These are phyloP conservation scores for Globisporangium spinosum DNA, from an alignment of 352 stramenopile genomes.

Conservation along the genomic window DNA sequence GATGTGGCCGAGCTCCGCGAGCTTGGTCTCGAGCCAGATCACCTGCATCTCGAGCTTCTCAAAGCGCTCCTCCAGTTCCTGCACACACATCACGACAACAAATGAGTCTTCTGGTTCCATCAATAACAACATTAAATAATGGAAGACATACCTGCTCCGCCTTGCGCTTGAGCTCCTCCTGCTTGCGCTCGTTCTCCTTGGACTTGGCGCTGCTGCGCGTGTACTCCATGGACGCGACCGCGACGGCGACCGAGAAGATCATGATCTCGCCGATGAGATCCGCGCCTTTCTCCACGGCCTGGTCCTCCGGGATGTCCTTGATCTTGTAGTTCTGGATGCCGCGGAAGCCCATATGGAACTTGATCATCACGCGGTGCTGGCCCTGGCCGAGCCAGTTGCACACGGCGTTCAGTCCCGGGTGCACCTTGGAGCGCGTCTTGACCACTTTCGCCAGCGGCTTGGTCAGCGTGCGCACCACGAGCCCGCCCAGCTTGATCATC, in stretches of 20 bases:
- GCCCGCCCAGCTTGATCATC: slow-evolving; percentile 81
- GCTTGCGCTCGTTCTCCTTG: slow-evolving; percentile 57
- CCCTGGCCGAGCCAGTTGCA: slow-evolving; percentile 59
- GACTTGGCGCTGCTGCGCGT: slow-evolving; percentile 53
- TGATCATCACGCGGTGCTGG: slow-evolving; percentile 56
- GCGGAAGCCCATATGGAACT: slow-evolving; percentile 81
- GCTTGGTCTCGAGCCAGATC: slow-evolving; percentile 40
- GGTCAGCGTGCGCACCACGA: slow-evolving; percentile 78
- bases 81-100: not conserved
- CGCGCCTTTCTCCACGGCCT: slow-evolving; percentile 73
- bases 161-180: slow-evolving; percentile 42
- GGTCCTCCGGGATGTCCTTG: slow-evolving; percentile 65
- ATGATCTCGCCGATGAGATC: slow-evolving; percentile 75
- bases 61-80: slow-evolving; percentile 49
- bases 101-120: not conserved
- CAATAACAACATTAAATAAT: not conserved
- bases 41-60: slow-evolving; percentile 45
- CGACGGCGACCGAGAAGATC: slow-evolving; percentile 77
- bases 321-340: slow-evolving; percentile 75
- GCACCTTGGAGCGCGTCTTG: slow-evolving; percentile 85
- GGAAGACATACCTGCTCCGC: slow-evolving; percentile 30
- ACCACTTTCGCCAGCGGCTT: slow-evolving; percentile 88
- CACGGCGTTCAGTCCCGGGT: slow-evolving; percentile 56
- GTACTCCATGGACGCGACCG: slow-evolving; percentile 72
- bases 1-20: slow-evolving; percentile 31